A percentile compares a stretch with the other conserved stretches of the same genome.
phyloP scores from a whole-genome alignment of 73 alveolate species.

The Urostyla sp. region DNA sequence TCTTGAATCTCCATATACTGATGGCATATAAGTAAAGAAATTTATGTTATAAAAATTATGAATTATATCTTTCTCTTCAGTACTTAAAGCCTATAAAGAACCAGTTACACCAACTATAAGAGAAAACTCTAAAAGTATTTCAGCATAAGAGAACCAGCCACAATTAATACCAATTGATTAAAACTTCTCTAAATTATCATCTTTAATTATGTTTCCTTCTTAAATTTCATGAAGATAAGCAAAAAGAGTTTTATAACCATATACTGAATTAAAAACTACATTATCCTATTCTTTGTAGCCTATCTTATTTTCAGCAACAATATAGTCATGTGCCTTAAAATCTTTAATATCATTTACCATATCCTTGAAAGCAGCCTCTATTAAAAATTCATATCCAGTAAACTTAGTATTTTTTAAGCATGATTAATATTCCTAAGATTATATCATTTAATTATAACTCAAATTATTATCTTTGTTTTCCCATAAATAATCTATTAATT shows the following conservation, averaged over 20 bases:
- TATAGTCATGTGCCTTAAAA: neutral
- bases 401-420: neutral
- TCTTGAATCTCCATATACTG: constrained; percentile 68
- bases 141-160: constrained; percentile 67
- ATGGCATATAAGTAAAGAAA: constrained; percentile 51
- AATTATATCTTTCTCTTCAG: constrained; percentile 38
- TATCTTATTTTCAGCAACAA: constrained; percentile 16
- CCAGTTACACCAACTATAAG: constrained; percentile 73
- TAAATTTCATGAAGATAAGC: constrained; percentile 57
- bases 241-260: constrained; percentile 69
- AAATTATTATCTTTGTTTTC: neutral
- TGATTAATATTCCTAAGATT: neutral
- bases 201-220: neutral
- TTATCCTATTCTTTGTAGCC: constrained; percentile 69
- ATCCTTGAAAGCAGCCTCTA: constrained; percentile 45
- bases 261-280: constrained; percentile 36
- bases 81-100: constrained; percentile 50
- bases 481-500: neutral
- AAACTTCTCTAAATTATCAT: neutral
- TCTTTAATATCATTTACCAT: constrained; percentile 36
- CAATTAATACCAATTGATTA: constrained; percentile 44
- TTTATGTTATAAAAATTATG: constrained; percentile 33
- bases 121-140: constrained; percentile 39
- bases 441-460: neutral
- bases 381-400: neutral